Evolutionary conservation across 1,284 basidiomycete species (phyloP).

Genomic region (Tilletiaria anomala): DNA sequence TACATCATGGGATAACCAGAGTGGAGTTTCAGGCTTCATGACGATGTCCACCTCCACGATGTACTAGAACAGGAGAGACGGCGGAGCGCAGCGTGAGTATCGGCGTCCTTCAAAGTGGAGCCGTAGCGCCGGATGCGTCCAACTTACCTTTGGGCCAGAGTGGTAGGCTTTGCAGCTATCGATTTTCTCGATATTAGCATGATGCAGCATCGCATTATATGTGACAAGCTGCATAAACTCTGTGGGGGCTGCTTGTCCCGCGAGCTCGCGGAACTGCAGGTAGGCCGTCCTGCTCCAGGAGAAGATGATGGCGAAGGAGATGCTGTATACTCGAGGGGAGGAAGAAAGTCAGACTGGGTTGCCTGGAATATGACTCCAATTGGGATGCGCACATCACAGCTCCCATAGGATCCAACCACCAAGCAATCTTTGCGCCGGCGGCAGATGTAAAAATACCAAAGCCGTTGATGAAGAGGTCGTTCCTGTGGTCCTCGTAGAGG

Average conservation of each 20-base stretch:
- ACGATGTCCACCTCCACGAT: constrained; percentile 83
- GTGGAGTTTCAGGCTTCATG: constrained; percentile 71
- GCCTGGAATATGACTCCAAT: constrained; percentile 47
- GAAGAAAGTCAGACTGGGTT: too few relatives aligned
- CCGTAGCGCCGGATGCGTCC: too few relatives aligned
- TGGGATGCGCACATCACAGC: constrained; percentile 51
- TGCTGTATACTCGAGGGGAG: too few relatives aligned
- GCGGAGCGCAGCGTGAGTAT: too few relatives aligned
- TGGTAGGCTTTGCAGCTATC: constrained; percentile 50
- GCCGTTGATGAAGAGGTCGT: constrained; percentile 66
- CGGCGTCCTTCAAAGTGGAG: too few relatives aligned
- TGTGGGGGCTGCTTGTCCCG: constrained; percentile 76
- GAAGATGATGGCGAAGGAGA: constrained; percentile 63
- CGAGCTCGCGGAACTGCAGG: constrained; percentile 66
- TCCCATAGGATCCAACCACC: constrained; percentile 73
- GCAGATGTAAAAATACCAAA: constrained; percentile 76
- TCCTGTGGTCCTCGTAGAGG: constrained; percentile 82
- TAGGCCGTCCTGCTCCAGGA: constrained; percentile 50
- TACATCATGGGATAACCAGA: constrained; percentile 83
- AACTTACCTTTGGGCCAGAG: constrained; percentile 45
- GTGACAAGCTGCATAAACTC: constrained; percentile 80
- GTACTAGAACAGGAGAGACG: background rate
- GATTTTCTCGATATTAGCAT: constrained; percentile 68
- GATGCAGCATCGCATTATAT: constrained; percentile 56
- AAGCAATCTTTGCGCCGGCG: constrained; percentile 68